These are phyloP conservation scores for Thalia dealbata DNA, from an alignment of 176 grass and related monocot genomes.

Conservation along the genomic window DNA sequence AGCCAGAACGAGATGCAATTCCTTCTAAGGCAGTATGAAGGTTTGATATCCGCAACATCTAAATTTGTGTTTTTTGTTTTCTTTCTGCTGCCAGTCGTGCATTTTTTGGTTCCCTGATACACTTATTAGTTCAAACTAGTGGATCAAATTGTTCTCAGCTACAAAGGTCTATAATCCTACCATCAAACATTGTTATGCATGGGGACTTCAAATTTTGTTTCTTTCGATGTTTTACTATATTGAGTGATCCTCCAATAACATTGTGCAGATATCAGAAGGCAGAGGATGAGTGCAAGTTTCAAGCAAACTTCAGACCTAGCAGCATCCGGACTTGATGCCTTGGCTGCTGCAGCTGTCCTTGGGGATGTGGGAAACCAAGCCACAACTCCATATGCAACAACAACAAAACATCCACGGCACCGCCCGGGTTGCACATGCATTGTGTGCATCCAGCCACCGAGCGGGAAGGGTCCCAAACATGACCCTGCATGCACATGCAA, in stretches of 20 bases:
- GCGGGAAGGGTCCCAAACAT: conserved; percentile 93
- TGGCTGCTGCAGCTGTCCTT: conserved; percentile 34
- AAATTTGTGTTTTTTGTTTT: too few species aligned
- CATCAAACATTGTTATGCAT: too few species aligned
- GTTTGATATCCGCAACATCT: conserved; percentile 16
- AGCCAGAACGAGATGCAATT: conserved; percentile 74
- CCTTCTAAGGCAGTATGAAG: conserved; percentile 86
- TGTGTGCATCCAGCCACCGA: conserved; percentile 96
- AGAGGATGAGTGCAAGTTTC: conserved; percentile 36
- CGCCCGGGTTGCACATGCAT: conserved; percentile 95
- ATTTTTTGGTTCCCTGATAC: too few species aligned
- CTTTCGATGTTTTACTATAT: too few species aligned
- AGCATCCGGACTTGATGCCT: conserved; percentile 50
- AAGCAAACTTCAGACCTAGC: conserved; percentile 63
- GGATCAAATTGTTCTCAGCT: too few species aligned
- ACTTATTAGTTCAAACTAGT: too few species aligned
- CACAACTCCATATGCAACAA: conserved; percentile 43
- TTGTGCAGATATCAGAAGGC: conserved; percentile 60
- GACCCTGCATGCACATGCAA: conserved; percentile 86
- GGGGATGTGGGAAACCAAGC: conserved; percentile 58
- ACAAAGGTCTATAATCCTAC: too few species aligned
- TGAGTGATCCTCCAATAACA: neutral
- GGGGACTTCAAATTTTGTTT: too few species aligned
- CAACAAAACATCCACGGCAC: conserved; percentile 87
- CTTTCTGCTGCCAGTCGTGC: too few species aligned